Evolutionary conservation across 192 early-diverging fungal species (phyloP), one percentile per base, ranked within the genome.

Genomic region (Linnemannia schmuckeri): DNA sequence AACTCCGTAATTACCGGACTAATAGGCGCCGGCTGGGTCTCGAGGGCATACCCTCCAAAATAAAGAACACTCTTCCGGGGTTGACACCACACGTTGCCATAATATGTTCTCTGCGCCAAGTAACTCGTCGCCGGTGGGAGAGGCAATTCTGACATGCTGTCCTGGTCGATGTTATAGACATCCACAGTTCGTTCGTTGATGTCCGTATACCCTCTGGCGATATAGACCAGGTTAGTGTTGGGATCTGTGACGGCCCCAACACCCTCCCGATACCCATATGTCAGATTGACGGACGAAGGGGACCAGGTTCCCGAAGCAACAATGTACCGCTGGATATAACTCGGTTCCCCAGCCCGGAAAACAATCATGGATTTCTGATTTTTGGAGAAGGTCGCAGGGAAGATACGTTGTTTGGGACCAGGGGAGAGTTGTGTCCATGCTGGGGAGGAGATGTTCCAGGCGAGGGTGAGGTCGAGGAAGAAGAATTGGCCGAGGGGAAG

Each of bases 31-130:
- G 22, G 47, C 13, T 35, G 5, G 0, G 81, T 70, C 2, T 75
- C 33, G 0, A 41, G 15, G 33, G 77, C 75, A 35, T 87, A 87
- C 0, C 85, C 85, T 57, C 85, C 85, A 78, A 87, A 87, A 41
- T 78, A 78, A 15, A 87, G 61, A 63, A 80, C 76, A 30, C 84
- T 86, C 35, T 73, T 77, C 9, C 84, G 74, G 5, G 72, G 72
- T n/a, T 55, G 38, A 13, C 57, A 61, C 79, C 79, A 86, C 22
- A 76, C 71, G 35, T 66, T 69, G 6, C 52, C 37, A 46, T 81
- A 86, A 42, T 86, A 86, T 0, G 84, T 52, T 33, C 84, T 63
- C 37, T 66, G 49, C 6, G 70, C 42, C 10, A 83, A 68, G 8
- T 37, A 24, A 0, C 24, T 7, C 7, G 70, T 40, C 5, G 70